phyloP scores from a whole-genome alignment of 2,329 filamentous ascomycete species.

The Tolypocladium inflatum region DNA sequence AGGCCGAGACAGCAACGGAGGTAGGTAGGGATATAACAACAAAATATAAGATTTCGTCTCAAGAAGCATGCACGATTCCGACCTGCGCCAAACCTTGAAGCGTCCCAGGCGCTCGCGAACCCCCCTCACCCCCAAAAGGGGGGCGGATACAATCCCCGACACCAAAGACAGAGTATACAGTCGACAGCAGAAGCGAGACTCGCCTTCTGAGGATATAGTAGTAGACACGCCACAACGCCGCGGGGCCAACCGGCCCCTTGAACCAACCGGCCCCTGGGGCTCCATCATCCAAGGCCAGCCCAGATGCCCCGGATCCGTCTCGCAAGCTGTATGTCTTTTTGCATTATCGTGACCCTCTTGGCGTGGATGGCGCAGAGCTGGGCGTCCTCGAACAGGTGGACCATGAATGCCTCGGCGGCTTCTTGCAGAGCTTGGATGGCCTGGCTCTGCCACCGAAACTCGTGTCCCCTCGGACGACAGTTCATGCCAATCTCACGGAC shows the following conservation, averaged over 20 bases:
- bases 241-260: neutral
- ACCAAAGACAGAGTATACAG: neutral
- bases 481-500: constrained; percentile 61
- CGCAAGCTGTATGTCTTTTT: constrained; percentile 94
- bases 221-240: neutral
- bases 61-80: neutral
- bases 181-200: neutral
- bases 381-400: constrained; percentile 76
- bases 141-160: neutral
- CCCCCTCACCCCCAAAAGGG: neutral
- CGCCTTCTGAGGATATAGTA: neutral
- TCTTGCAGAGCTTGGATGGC: constrained; percentile 91
- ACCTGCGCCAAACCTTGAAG: neutral
- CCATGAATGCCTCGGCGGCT: constrained; percentile 89
- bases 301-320: constrained; percentile 69
- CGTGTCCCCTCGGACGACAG: constrained; percentile 51
- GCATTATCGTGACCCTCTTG: constrained; percentile 94
- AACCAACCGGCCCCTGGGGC: neutral
- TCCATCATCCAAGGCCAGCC: constrained; percentile 49
- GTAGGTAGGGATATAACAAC: neutral
- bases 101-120: neutral
- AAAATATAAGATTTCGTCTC: neutral
- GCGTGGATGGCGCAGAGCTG: constrained; percentile 96
- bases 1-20: neutral
- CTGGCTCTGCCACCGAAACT: constrained; percentile 91